phyloP scores from a whole-genome alignment of 1,284 basidiomycete genomes.

The Marasmius fiardii region DNA sequence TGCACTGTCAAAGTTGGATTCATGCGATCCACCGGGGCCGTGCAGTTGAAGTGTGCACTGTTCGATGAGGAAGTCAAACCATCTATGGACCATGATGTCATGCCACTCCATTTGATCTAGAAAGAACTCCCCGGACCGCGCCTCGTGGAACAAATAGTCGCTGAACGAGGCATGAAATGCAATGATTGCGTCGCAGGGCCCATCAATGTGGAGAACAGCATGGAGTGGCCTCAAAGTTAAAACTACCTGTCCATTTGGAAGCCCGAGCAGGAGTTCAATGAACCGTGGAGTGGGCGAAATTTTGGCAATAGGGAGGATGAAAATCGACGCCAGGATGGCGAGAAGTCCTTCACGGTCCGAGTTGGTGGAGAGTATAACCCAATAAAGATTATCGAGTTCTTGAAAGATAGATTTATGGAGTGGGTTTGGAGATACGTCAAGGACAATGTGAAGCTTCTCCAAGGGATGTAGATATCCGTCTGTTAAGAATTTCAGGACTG shows the following conservation, averaged over 20 bases:
- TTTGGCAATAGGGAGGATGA: not conserved
- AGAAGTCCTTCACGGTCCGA: no score
- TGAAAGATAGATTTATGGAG: slow-evolving; percentile 14
- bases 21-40: not conserved
- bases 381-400: slow-evolving; percentile 24
- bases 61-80: not conserved
- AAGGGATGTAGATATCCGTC: slow-evolving; percentile 20
- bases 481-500: slow-evolving; percentile 23
- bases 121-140: not conserved
- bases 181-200: not conserved
- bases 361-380: not conserved
- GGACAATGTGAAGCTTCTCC: slow-evolving; percentile 20
- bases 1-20: not conserved
- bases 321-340: not conserved
- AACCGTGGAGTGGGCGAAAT: not conserved
- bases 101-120: not conserved
- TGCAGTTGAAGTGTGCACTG: not conserved
- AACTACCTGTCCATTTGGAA: not conserved
- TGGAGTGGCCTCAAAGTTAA: not conserved
- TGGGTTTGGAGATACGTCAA: slow-evolving; percentile 8
- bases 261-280: no score
- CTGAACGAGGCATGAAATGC: not conserved
- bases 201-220: not conserved
- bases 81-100: not conserved
- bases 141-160: not conserved